A percentile compares a stretch with the other conserved stretches of the same genome.
Evolutionary conservation across 2,329 filamentous ascomycete species (phyloP).

Genomic region (Cladophialophora exuberans): DNA sequence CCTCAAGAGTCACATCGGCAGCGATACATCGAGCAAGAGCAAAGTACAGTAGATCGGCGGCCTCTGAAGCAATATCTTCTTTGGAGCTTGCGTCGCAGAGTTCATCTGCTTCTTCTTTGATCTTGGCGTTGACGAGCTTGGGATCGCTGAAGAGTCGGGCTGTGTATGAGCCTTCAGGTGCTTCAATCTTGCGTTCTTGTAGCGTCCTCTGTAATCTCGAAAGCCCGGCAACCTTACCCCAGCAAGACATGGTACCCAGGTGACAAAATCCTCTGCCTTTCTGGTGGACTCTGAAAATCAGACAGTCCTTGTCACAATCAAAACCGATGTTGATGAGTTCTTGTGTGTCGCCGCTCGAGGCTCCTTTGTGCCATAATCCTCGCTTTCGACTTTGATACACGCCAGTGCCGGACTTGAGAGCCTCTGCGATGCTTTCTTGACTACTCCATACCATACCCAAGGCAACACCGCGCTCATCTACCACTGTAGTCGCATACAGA

Average conservation of each 20-base stretch:
- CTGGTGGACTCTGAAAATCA: slow-evolving; percentile 88
- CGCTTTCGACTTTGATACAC: slow-evolving; percentile 97
- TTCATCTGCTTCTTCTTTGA: slow-evolving; percentile 97
- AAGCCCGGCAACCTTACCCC: slow-evolving; percentile 81
- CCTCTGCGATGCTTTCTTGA: slow-evolving; percentile 84
- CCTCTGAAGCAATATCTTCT: slow-evolving; percentile 88
- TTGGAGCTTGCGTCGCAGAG: slow-evolving; percentile 83
- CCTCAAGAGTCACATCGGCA: slow-evolving; percentile 80
- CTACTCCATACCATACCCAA: slow-evolving; percentile 94
- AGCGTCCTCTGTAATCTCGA: slow-evolving; percentile 86
- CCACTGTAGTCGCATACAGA: slow-evolving; percentile 86
- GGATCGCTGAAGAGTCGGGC: slow-evolving; percentile 89
- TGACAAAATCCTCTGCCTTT: slow-evolving; percentile 92
- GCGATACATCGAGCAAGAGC: slow-evolving; percentile 86
- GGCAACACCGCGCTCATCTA: slow-evolving; percentile 81
- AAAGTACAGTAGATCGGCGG: slow-evolving; percentile 95
- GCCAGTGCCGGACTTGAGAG: slow-evolving; percentile 76
- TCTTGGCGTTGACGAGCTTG: slow-evolving; percentile 88
- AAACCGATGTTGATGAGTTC: slow-evolving; percentile 81
- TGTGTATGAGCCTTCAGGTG: slow-evolving; percentile 90
- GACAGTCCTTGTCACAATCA: slow-evolving; percentile 91
- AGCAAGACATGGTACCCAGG: slow-evolving; percentile 87
- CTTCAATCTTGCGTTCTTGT: slow-evolving; percentile 75
- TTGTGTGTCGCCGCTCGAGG: slow-evolving; percentile 91
- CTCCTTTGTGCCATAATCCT: slow-evolving; percentile 95